Evolutionary conservation across 1,284 basidiomycete species (phyloP).

Genomic region (Fistulinella cinereoalba): DNA sequence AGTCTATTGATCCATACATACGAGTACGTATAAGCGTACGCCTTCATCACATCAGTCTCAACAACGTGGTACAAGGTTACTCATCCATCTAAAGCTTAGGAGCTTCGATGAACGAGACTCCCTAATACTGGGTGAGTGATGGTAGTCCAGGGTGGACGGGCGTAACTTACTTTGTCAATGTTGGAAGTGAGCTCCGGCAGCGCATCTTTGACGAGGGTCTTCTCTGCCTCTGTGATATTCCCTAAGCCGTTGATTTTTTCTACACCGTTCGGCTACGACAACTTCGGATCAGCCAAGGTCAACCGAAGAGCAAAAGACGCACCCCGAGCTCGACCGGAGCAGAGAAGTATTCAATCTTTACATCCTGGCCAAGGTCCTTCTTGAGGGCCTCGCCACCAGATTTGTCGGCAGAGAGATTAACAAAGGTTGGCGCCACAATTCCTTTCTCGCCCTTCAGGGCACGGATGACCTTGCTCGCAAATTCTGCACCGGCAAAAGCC

Average conservation of each 20-base stretch:
- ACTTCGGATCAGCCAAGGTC: conserved; percentile 3
- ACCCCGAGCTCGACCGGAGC: conserved; percentile 83
- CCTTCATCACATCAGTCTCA: not conserved
- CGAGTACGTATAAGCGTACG: conserved; percentile 5
- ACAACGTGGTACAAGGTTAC: not conserved
- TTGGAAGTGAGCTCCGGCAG: conserved; percentile 79
- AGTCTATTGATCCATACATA: no score
- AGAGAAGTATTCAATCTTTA: conserved; percentile 86
- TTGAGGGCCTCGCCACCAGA: conserved; percentile 62
- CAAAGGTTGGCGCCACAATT: conserved; percentile 82
- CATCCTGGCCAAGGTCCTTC: conserved; percentile 62
- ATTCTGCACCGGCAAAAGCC: conserved; percentile 89
- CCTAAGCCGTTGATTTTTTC: conserved; percentile 79
- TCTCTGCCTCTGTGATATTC: conserved; percentile 68
- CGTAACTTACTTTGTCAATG: conserved; percentile 65
- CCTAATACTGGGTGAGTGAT: conserved; percentile 24
- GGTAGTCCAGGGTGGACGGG: not conserved
- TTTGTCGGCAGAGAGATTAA: conserved; percentile 77
- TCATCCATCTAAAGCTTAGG: conserved; percentile 36
- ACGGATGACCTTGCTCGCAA: conserved; percentile 75
- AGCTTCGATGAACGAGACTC: conserved; percentile 36
- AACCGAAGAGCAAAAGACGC: conserved; percentile 31
- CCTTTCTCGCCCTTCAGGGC: conserved; percentile 89
- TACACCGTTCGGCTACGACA: conserved; percentile 69
- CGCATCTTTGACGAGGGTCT: conserved; percentile 73